These are phyloP conservation scores for Eimeria sp. DNA, from an alignment of 169 alveolate species.

Conservation along the genomic window DNA sequence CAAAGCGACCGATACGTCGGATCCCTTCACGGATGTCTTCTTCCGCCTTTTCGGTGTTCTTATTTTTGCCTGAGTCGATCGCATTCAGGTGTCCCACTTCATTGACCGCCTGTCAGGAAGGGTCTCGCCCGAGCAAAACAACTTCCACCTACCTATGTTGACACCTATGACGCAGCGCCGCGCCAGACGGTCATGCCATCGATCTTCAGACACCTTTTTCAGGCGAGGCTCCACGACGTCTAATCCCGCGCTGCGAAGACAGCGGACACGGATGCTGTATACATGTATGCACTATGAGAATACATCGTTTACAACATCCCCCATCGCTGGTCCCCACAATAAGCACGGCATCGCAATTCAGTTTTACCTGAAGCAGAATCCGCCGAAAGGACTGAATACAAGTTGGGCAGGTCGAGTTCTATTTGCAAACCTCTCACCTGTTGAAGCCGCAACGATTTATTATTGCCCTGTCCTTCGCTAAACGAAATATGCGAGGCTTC, in stretches of 20 bases:
- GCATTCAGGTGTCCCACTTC: not conserved
- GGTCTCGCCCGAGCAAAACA: not conserved
- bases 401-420: not conserved
- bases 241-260: slow-evolving; percentile 87
- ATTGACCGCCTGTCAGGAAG: not conserved
- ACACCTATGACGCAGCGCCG: slow-evolving; percentile 90
- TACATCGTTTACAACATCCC: not conserved
- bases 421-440: slow-evolving; percentile 76
- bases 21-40: slow-evolving; percentile 88
- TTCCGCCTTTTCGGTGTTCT: slow-evolving; percentile 86
- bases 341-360: not conserved
- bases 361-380: not conserved
- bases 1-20: slow-evolving; percentile 88
- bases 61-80: slow-evolving; percentile 85
- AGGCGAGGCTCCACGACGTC: slow-evolving; percentile 88
- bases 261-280: not conserved
- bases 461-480: slow-evolving; percentile 87
- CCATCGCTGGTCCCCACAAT: not conserved
- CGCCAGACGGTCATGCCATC: slow-evolving; percentile 88
- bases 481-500: slow-evolving; percentile 91
- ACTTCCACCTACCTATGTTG: slow-evolving; percentile 87
- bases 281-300: not conserved
- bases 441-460: slow-evolving; percentile 92
- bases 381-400: not conserved
- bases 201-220: slow-evolving; percentile 85